Evolutionary conservation across 1,284 basidiomycete species (phyloP).

Genomic region (Puccinia triticina): DNA sequence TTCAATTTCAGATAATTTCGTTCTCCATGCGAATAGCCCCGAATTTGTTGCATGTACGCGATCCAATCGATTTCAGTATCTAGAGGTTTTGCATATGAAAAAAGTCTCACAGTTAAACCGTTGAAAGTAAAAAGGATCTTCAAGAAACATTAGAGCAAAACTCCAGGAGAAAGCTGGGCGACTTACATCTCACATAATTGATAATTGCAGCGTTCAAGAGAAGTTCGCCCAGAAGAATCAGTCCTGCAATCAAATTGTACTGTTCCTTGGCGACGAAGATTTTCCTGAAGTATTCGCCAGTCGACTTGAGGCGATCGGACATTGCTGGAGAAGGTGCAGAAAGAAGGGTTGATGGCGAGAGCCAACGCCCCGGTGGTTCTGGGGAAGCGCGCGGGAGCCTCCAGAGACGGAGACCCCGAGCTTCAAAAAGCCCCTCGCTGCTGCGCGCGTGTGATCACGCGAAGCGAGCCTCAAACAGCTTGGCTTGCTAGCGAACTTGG

Average conservation of each 20-base stretch:
- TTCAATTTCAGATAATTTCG: constrained; percentile 80
- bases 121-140: not conserved
- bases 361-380: too few relatives aligned
- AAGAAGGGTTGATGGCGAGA: too few relatives aligned
- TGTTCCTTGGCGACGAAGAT: constrained; percentile 59
- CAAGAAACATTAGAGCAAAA: not conserved
- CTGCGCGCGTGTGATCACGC: too few relatives aligned
- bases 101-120: not conserved
- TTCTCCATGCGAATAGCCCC: constrained; percentile 78
- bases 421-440: too few relatives aligned
- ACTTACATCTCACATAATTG: constrained; percentile 76
- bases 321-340: not conserved
- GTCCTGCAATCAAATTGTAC: constrained; percentile 69
- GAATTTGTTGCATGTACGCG: constrained; percentile 86
- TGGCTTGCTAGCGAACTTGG: too few relatives aligned
- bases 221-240: constrained; percentile 73
- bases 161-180: not conserved
- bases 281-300: not conserved
- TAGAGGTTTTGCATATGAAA: constrained; percentile 59
- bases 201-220: constrained; percentile 76
- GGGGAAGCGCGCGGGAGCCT: too few relatives aligned
- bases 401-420: too few relatives aligned
- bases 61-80: constrained; percentile 99
- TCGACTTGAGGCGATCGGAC: constrained; percentile 1
- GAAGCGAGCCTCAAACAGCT: too few relatives aligned